Evolutionary conservation across 352 stramenopile genomes (phyloP).

Genomic region (Globisporangium perplexum): DNA sequence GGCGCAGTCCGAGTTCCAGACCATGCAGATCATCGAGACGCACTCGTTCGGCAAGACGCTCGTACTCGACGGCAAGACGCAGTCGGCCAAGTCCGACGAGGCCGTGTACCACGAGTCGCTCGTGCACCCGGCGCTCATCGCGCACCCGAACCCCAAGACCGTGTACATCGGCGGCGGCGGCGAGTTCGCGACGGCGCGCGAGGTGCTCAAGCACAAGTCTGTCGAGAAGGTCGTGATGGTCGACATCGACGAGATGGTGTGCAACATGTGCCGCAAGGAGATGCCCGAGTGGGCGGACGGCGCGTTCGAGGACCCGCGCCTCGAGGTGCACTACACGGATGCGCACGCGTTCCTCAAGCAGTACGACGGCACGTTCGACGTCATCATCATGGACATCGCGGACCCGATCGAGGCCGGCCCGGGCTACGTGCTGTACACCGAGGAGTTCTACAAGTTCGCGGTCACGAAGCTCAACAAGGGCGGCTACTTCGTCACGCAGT

Average conservation of each 20-base stretch:
- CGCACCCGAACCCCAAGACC: slow-evolving; percentile 80
- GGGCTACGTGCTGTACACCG: slow-evolving; percentile 82
- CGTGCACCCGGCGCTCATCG: slow-evolving; percentile 91
- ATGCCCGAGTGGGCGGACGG: slow-evolving; percentile 92
- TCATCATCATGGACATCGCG: slow-evolving; percentile 96
- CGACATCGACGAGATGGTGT: slow-evolving; percentile 92
- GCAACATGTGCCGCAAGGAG: slow-evolving; percentile 91
- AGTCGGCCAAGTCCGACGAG: slow-evolving; percentile 92
- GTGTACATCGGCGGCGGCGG: slow-evolving; percentile 93
- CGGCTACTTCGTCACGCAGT: slow-evolving; percentile 93
- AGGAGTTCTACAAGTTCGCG: slow-evolving; percentile 92
- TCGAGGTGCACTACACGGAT: slow-evolving; percentile 91
- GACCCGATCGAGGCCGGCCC: slow-evolving; percentile 93
- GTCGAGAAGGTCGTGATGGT: slow-evolving; percentile 96
- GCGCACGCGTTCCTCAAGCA: slow-evolving; percentile 87
- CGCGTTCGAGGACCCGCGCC: slow-evolving; percentile 84
- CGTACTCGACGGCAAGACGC: slow-evolving; percentile 94
- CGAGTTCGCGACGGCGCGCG: slow-evolving; percentile 91
- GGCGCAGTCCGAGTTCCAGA: slow-evolving; percentile 88
- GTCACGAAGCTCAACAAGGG: slow-evolving; percentile 76
- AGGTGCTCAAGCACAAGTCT: slow-evolving; percentile 89
- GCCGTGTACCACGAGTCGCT: slow-evolving; percentile 94
- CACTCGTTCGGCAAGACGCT: slow-evolving; percentile 92
- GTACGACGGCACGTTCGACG: slow-evolving; percentile 84
- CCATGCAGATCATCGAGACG: slow-evolving; percentile 93